Base-by-base conservation (phyloP, 2,329 filamentous ascomycete genomes). In the Pseudonectria foliicola region DNA sequence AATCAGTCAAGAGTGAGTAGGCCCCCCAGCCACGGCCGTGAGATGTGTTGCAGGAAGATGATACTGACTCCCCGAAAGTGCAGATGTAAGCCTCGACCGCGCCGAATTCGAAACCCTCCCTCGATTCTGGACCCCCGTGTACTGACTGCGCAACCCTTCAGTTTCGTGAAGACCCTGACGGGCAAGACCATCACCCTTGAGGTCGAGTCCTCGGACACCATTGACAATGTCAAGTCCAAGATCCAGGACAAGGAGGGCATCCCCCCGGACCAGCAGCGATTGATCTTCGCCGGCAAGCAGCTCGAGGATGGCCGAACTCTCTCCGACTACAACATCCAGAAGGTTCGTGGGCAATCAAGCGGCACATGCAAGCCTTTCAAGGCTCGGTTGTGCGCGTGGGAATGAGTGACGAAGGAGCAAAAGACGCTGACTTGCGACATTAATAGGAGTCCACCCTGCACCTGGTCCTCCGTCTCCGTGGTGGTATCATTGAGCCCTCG, bases 181-280 rank as follows among this genome's bases (percentile, higher is more conserved):
- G 90, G 92, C 74, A 96, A 96, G 86, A 96, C 90, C 71, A 95
- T 96, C 79, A 96, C 92, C 72, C 84, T 95, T 62, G 90, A 96
- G 83, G 89, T 95, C 68, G 90, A 95, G 82, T 95, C 88, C 63
- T 87, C 81, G 64, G 90, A 96, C 73, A 95, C 90, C 61, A 96
- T 96, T 76, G 90, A 96, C 82, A 96, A 95, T 81, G 90, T 96
- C 72, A 96, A 96, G 83, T 83, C 82, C 75, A 95, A 95, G 85
- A 95, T 96, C 70, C 90, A 95, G 77, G 89, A 95, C 74, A 95
- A 95, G 85, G 90, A 95, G 76, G 90, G 90, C 59, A 95, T 95
- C 56, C 90, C 90, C 59, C 89, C 89, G 52, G 90, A 95, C 72
- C 89, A 95, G 71, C 90, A 96, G 79, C 89, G 90, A 64, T 70